Percentiles rank a stretch among this genome's conserved stretches.
Evolutionary conservation across 805 yeast species (phyloP).

Genomic region (Teunomyces aglyptinius): DNA sequence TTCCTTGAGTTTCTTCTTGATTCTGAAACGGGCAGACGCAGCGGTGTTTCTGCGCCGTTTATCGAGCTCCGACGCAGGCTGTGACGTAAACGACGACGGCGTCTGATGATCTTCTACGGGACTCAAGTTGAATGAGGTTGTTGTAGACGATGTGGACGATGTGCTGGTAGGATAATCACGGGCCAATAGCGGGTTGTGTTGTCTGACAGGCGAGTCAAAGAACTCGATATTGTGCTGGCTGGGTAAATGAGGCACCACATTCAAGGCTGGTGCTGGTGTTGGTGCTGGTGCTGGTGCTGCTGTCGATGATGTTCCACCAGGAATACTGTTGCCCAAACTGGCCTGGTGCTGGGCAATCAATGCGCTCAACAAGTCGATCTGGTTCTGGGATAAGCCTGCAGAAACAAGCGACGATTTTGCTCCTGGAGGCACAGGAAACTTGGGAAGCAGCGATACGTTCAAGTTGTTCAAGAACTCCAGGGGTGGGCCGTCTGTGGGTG

Average conservation of each 20-base stretch:
- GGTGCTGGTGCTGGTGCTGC: neutral
- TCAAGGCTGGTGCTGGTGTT: neutral
- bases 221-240: slow-evolving; percentile 7
- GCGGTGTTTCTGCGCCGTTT: slow-evolving; percentile 61
- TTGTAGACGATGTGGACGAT: slow-evolving; percentile 6
- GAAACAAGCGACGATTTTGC: slow-evolving; percentile 61
- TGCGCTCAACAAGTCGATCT: slow-evolving; percentile 71
- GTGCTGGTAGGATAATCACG: slow-evolving; percentile 4
- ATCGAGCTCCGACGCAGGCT: slow-evolving; percentile 32
- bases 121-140: slow-evolving; percentile 7
- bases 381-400: slow-evolving; percentile 67
- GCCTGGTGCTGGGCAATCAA: slow-evolving; percentile 67
- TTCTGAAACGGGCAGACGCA: slow-evolving; percentile 63
- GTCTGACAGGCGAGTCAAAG: slow-evolving; percentile 14
- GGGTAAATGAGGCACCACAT: slow-evolving; percentile 11
- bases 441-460: slow-evolving; percentile 39
- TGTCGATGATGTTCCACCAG: neutral
- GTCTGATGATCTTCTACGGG: slow-evolving; percentile 2
- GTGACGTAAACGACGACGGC: neutral
- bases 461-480: slow-evolving; percentile 3
- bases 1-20: slow-evolving; percentile 59
- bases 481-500: neutral
- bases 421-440: slow-evolving; percentile 69
- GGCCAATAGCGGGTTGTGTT: slow-evolving; percentile 9
- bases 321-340: slow-evolving; percentile 14